Conservation (phyloP, 441 rosid species). For the Eugenia klotzschiana region DNA sequence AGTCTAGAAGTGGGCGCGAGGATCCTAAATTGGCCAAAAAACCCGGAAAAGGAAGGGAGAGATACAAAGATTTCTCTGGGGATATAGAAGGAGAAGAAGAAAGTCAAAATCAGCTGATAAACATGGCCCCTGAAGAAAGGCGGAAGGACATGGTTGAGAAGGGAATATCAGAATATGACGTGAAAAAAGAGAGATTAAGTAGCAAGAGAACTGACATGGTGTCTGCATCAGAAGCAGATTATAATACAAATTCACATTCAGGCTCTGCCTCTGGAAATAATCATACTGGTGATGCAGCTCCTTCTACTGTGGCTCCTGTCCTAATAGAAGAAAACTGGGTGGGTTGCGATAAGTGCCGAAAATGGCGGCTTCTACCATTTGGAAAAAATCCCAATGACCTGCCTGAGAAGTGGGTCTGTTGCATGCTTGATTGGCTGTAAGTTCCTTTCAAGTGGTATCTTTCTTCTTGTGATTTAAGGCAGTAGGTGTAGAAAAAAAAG, state of each 20-base stretch:
- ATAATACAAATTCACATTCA: constrained; percentile 12
- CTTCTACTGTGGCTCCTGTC: constrained; percentile 30
- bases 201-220: constrained; percentile 18
- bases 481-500: background rate
- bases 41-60: constrained; percentile 39
- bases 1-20: constrained; percentile 28
- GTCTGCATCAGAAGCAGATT: constrained; percentile 14
- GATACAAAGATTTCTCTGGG: constrained; percentile 66
- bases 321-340: constrained; percentile 81
- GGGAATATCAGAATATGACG: constrained; percentile 11
- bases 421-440: constrained; percentile 98
- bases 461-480: background rate
- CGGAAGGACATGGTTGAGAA: constrained; percentile 30
- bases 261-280: constrained; percentile 19
- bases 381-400: constrained; percentile 46
- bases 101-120: constrained; percentile 19
- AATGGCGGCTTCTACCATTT: constrained; percentile 89
- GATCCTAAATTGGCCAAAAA: constrained; percentile 32
- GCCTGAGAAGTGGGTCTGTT: constrained; percentile 90
- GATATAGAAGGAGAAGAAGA: constrained; percentile 58
- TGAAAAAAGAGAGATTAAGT: constrained; percentile 27
- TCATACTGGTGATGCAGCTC: constrained; percentile 29
- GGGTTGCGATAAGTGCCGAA: constrained; percentile 76
- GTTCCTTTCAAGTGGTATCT: constrained; percentile 16
- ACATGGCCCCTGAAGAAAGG: constrained; percentile 16